A percentile compares a stretch with the other conserved stretches of the same genome.
These are phyloP conservation scores for Pugionium dolabratum DNA, from an alignment of 345 rosid species.

Conservation along the genomic window DNA sequence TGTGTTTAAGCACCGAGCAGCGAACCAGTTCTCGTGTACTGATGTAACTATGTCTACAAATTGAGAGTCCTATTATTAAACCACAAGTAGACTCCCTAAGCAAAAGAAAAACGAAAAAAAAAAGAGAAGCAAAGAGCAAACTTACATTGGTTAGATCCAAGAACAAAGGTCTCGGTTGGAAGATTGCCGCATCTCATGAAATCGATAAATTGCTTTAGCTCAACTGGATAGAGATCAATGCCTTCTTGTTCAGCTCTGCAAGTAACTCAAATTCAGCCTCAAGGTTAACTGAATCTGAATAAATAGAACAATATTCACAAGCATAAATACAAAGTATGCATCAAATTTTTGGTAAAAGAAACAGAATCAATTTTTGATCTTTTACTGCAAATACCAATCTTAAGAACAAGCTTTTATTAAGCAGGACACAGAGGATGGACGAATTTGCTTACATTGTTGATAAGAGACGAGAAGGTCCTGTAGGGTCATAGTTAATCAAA, in stretches of 20 bases:
- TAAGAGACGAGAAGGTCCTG: slow-evolving; percentile 73
- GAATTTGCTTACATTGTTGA: slow-evolving; percentile 63
- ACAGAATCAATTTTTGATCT: neutral
- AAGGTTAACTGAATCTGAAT: neutral
- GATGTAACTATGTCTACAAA: slow-evolving; percentile 71
- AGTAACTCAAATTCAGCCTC: slow-evolving; percentile 26
- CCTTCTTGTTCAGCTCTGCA: slow-evolving; percentile 78
- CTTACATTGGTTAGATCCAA: slow-evolving; percentile 77
- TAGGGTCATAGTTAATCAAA: slow-evolving; percentile 73
- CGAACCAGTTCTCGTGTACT: slow-evolving; percentile 75
- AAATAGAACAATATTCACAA: neutral
- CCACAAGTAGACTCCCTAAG: slow-evolving; percentile 18
- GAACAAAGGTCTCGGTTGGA: slow-evolving; percentile 62
- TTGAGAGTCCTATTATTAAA: slow-evolving; percentile 3
- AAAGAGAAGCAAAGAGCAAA: neutral
- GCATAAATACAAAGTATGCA: no score
- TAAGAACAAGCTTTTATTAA: neutral
- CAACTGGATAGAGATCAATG: slow-evolving; percentile 59
- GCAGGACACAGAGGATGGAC: neutral
- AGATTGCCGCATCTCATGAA: slow-evolving; percentile 68
- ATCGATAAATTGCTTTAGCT: slow-evolving; percentile 56
- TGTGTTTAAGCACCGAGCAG: slow-evolving; percentile 72
- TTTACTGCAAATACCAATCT: neutral
- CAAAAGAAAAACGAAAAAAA: neutral
- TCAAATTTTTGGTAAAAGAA: neutral